These are phyloP conservation scores for Pestalotiopsis sp. DNA, from an alignment of 2,329 filamentous ascomycete genomes.

Conservation along the genomic window DNA sequence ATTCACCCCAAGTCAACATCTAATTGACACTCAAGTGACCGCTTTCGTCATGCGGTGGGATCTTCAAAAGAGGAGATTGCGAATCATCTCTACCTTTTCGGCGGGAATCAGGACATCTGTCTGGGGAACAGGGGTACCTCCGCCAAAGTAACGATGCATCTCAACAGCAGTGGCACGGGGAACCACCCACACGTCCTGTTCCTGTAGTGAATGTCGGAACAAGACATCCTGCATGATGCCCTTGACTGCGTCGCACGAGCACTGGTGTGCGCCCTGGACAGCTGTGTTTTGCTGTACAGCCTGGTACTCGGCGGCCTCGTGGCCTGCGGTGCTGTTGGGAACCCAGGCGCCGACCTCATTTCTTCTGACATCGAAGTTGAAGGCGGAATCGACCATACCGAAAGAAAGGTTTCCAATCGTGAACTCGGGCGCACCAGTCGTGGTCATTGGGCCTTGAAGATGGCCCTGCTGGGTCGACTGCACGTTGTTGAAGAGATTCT, in stretches of 20 bases:
- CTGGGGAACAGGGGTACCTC: neutral
- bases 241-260: neutral
- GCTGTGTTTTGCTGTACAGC: neutral
- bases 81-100: conserved; percentile 4
- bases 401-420: too few species aligned
- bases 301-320: neutral
- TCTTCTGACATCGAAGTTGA: too few species aligned
- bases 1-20: too few species aligned
- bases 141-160: conserved; percentile 5
- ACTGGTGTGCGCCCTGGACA: neutral
- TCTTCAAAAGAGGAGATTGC: neutral
- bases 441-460: neutral
- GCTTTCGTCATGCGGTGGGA: too few species aligned
- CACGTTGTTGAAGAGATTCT: neutral
- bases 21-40: too few species aligned
- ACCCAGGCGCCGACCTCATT: neutral
- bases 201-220: neutral
- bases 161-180: neutral
- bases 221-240: neutral
- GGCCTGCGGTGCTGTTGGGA: neutral
- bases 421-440: neutral
- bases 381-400: too few species aligned
- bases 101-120: neutral
- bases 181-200: conserved; percentile 9
- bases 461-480: neutral